A percentile compares a stretch with the other conserved stretches of the same genome.
Evolutionary conservation across 1,284 basidiomycete genomes (phyloP).

Genomic region (Ceratobasidium sp.): DNA sequence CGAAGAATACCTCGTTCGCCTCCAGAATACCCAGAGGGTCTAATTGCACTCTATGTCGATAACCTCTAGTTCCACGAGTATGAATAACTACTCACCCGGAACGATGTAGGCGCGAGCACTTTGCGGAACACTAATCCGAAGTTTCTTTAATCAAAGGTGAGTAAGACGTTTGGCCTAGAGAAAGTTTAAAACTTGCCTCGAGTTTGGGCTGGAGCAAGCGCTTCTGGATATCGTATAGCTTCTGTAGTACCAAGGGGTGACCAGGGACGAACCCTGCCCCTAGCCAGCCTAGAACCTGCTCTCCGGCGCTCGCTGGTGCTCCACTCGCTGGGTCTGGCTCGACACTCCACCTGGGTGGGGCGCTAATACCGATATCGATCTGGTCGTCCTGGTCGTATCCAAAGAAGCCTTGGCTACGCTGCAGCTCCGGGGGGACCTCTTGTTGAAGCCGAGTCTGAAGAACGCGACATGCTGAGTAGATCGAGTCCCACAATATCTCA

Average conservation of each 20-base stretch:
- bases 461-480: conserved; percentile 39
- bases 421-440: conserved; percentile 3
- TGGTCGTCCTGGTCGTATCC: conserved; percentile 9
- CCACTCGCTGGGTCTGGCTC: conserved; percentile 22
- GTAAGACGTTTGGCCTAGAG: too few species aligned
- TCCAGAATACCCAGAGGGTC: conserved; percentile 44
- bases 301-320: conserved; percentile 16
- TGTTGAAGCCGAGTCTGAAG: conserved; percentile 15
- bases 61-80: background rate
- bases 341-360: conserved; percentile 21
- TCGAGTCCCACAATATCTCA: conserved; percentile 34
- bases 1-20: conserved; percentile 46
- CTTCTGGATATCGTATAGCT: conserved; percentile 23
- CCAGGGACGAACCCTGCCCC: conserved; percentile 28
- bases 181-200: background rate
- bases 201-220: too few species aligned
- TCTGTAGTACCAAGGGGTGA: conserved; percentile 29
- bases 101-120: conserved; percentile 43
- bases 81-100: conserved; percentile 33
- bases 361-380: background rate
- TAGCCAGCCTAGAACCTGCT: conserved; percentile 25
- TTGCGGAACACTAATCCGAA: conserved; percentile 36
- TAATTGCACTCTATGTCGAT: background rate
- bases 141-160: too few species aligned
- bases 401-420: conserved; percentile 16